Base-by-base conservation (phyloP, 2,329 filamentous ascomycete genomes). In the Thelonectria rubi region DNA sequence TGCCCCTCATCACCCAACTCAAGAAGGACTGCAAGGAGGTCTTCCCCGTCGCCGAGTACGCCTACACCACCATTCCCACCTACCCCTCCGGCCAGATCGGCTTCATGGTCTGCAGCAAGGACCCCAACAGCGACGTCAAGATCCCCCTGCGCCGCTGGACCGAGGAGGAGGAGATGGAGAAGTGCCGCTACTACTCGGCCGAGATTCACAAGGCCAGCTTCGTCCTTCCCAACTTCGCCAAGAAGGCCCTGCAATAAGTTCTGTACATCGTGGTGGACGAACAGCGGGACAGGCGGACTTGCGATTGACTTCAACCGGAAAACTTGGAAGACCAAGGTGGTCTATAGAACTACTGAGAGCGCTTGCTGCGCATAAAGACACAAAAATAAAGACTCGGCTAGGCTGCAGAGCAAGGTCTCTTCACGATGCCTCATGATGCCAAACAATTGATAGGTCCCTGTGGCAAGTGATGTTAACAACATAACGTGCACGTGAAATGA, bases 91-190 rank as follows among this genome's bases (percentile, higher is more conserved):
- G 95, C 77, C 95, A 99, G 85, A 99, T 99, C 75, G 95, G 95
- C 77, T 99, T 99, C 90, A 97, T 99, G 94, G 92, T 99, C 77
- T 98, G 95, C 89, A 92, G 86, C 90, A 98, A 99, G 88, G 94
- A 98, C 77, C 83, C 88, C 77, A 88, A 81, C 76, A 88, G 89
- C 78, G 87, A 99, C 81, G 86, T 98, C 77, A 92, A 87, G 79
- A 91, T 89, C 80, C 95, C 95, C 55, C 76, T 97, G 65, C 91
- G 95, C 75, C 84, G 81, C 73, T 97, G 93, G 90, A 84, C 88
- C 66, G 77, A 85, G 67, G 94, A 96, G 81, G 93, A 98, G 81
- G 95, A 99, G 87, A 89, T 92, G 76, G 90, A 92, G 80, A 84
- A 94, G 73, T 97, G 93, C 91, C 88, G 87, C 78, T 99, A 99